Conservation (phyloP, 805 yeast genomes). For the Yarrowia keelungensis region DNA sequence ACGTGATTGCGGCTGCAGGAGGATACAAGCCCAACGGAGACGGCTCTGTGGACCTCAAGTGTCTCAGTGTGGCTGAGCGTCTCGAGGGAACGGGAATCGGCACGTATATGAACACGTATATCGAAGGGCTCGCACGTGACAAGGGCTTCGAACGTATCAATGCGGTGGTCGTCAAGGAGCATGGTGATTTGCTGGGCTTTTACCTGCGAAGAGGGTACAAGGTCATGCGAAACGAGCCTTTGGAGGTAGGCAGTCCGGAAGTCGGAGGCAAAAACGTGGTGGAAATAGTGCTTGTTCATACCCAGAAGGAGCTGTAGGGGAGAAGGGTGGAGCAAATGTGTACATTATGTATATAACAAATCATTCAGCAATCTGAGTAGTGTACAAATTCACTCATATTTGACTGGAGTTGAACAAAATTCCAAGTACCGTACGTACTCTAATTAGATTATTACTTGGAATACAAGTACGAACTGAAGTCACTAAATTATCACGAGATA, state of each 20-base stretch:
- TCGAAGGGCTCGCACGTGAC: constrained; percentile 5
- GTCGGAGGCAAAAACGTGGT: constrained; percentile 1
- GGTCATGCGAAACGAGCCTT: not conserved
- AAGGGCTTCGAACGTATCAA: not conserved
- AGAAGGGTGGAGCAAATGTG: too few species aligned
- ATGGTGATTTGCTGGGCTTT: constrained; percentile 3
- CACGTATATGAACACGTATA: constrained; percentile 2
- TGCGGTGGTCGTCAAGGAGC: not conserved
- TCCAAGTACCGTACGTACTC: too few species aligned
- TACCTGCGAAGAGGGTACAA: not conserved
- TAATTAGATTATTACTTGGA: too few species aligned
- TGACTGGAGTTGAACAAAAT: too few species aligned
- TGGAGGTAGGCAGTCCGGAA: constrained; percentile 5
- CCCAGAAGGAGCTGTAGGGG: not conserved
- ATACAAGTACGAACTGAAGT: too few species aligned
- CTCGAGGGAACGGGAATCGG: not conserved
- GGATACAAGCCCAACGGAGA: constrained; percentile 6
- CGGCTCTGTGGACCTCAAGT: constrained; percentile 1
- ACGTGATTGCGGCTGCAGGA: not conserved
- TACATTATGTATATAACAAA: too few species aligned
- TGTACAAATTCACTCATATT: too few species aligned
- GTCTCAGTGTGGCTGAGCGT: not conserved
- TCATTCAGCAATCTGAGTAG: too few species aligned
- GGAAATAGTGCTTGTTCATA: not conserved
- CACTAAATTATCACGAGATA: too few species aligned